Evolutionary conservation across 352 stramenopile genomes (phyloP).

Genomic region (Pythium volutum): DNA sequence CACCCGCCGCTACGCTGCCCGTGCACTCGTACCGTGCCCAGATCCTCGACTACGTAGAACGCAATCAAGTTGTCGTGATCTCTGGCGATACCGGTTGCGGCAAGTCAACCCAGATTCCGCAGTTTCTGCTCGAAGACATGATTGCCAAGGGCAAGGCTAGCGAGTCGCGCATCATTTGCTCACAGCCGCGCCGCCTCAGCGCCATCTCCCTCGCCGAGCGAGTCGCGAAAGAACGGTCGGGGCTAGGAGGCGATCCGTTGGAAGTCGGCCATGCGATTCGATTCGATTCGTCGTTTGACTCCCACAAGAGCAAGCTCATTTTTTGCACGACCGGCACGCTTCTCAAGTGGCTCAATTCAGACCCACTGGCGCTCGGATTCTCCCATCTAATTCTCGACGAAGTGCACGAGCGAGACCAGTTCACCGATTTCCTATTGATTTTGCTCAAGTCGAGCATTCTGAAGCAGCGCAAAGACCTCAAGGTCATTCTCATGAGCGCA

Average conservation of each 20-base stretch:
- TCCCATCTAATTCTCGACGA: constrained; percentile 96
- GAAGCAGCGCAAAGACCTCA: constrained; percentile 74
- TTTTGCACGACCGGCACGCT: constrained; percentile 98
- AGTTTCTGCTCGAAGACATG: constrained; percentile 90
- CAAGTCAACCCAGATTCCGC: constrained; percentile 91
- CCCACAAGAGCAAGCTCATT: constrained; percentile 88
- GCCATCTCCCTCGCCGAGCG: constrained; percentile 89
- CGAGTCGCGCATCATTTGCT: constrained; percentile 85
- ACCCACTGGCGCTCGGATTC: constrained; percentile 75
- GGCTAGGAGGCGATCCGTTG: constrained; percentile 45
- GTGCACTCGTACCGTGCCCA: constrained; percentile 61
- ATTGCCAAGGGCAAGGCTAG: constrained; percentile 59
- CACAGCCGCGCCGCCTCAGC: constrained; percentile 91
- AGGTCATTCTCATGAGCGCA: constrained; percentile 94
- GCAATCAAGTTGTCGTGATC: constrained; percentile 90
- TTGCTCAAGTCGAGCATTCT: constrained; percentile 89
- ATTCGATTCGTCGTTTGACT: constrained; percentile 81
- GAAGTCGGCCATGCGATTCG: constrained; percentile 92
- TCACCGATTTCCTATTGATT: constrained; percentile 96
- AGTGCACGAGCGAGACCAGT: constrained; percentile 94
- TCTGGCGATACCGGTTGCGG: constrained; percentile 95
- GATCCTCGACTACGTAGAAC: constrained; percentile 56
- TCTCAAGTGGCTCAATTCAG: constrained; percentile 79
- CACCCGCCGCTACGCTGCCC: constrained; percentile 39
- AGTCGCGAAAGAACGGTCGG: constrained; percentile 74